Evolutionary conservation across 106 monocot genomes (phyloP).

Genomic region (Xerophyta viscosa): DNA sequence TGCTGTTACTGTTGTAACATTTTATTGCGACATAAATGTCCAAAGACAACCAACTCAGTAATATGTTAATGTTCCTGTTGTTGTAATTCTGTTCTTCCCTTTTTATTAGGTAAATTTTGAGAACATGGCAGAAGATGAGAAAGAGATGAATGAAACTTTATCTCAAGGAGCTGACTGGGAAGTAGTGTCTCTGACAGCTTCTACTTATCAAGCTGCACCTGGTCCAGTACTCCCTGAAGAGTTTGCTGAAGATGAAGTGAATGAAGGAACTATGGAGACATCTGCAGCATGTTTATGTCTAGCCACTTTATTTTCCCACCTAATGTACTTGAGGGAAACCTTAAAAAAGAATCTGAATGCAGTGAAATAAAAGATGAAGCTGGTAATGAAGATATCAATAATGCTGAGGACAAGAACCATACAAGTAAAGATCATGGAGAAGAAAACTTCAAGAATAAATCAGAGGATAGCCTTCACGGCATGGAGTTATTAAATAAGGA

Average conservation of each 20-base stretch:
- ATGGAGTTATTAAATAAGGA: slow-evolving; percentile 35
- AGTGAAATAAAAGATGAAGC: slow-evolving; percentile 26
- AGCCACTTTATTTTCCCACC: slow-evolving; percentile 66
- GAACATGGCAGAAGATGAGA: slow-evolving; percentile 31
- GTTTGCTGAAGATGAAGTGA: slow-evolving; percentile 10
- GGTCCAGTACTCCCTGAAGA: slow-evolving; percentile 21
- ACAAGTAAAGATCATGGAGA: slow-evolving; percentile 9
- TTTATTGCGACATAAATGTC: too few species aligned
- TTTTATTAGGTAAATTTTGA: background rate
- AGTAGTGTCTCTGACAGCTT: slow-evolving; percentile 76
- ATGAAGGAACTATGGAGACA: slow-evolving; percentile 7
- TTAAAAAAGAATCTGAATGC: slow-evolving; percentile 28
- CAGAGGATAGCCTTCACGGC: slow-evolving; percentile 23
- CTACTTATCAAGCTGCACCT: slow-evolving; percentile 53
- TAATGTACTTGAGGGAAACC: slow-evolving; percentile 48
- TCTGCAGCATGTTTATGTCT: slow-evolving; percentile 58
- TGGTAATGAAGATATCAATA: slow-evolving; percentile 1
- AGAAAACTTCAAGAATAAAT: slow-evolving; percentile 18
- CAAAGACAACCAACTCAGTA: too few species aligned
- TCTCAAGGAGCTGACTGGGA: slow-evolving; percentile 65
- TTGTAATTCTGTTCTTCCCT: too few species aligned
- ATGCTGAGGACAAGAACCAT: slow-evolving; percentile 6
- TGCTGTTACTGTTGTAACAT: too few species aligned
- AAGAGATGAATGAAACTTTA: slow-evolving; percentile 14
- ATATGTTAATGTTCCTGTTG: too few species aligned